Percentiles rank a stretch among this genome's conserved stretches.
Conservation (phyloP, 805 yeast genomes). For the Schwanniomyces polymorphus region DNA sequence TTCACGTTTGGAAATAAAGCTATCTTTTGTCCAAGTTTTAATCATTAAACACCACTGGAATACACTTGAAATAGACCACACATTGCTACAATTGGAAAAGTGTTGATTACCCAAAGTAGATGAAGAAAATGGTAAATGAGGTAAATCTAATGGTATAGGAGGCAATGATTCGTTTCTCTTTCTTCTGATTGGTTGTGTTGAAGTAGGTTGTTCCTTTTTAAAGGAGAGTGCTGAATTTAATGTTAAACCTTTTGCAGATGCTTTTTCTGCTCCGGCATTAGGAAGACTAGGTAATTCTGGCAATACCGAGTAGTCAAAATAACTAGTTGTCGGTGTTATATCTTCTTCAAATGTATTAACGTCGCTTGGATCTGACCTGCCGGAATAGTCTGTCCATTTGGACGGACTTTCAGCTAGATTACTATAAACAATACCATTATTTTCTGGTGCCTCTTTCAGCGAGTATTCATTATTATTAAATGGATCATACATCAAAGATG, state of each 20-base stretch:
- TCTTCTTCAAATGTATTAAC: constrained; percentile 4
- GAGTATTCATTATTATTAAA: neutral
- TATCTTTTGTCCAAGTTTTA: constrained; percentile 53
- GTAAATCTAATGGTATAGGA: constrained; percentile 47
- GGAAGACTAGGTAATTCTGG: constrained; percentile 29
- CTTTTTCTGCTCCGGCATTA: constrained; percentile 1
- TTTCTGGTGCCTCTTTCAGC: constrained; percentile 1
- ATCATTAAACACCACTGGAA: constrained; percentile 57
- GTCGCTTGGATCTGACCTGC: constrained; percentile 5
- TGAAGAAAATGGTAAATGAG: constrained; percentile 58
- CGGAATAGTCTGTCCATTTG: constrained; percentile 7
- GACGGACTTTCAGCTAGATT: constrained; percentile 3
- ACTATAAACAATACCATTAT: constrained; percentile 1
- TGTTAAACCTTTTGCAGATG: constrained; percentile 15
- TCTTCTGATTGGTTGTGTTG: constrained; percentile 5
- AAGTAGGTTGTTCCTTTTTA: constrained; percentile 27
- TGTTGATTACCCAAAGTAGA: constrained; percentile 49
- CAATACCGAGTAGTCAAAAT: constrained; percentile 34
- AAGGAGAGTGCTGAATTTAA: constrained; percentile 29
- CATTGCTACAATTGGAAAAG: constrained; percentile 44
- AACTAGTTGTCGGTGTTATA: constrained; percentile 8
- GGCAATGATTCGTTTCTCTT: constrained; percentile 32
- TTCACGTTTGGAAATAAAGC: constrained; percentile 48
- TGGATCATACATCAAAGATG: constrained; percentile 17
- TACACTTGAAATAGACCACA: constrained; percentile 48